These are phyloP conservation scores for Elaphomyces granulatus DNA, from an alignment of 495 filamentous ascomycete genomes.

Conservation along the genomic window DNA sequence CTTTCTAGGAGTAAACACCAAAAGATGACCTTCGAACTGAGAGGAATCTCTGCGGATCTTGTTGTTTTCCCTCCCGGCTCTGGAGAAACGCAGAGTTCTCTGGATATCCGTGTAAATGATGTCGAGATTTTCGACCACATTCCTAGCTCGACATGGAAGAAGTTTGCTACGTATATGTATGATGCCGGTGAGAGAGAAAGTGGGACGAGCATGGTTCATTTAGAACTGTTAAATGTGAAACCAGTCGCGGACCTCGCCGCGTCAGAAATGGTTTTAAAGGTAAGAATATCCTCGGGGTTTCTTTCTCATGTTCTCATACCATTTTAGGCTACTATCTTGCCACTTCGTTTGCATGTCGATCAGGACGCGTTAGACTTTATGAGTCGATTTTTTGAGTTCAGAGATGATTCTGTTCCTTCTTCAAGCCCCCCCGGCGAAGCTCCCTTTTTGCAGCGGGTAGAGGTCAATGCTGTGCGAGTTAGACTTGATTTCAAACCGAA, in stretches of 20 bases:
- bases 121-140: slow-evolving; percentile 90
- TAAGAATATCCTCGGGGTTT: slow-evolving; percentile 16
- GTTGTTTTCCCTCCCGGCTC: slow-evolving; percentile 65
- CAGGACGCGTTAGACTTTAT: slow-evolving; percentile 98
- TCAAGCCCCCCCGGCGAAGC: slow-evolving; percentile 47
- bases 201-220: slow-evolving; percentile 73
- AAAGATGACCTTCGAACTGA: slow-evolving; percentile 91
- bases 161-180: slow-evolving; percentile 86
- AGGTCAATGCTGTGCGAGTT: slow-evolving; percentile 69
- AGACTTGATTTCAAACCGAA: slow-evolving; percentile 97
- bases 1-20: slow-evolving; percentile 77
- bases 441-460: slow-evolving; percentile 81
- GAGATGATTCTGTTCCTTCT: slow-evolving; percentile 51
- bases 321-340: slow-evolving; percentile 57
- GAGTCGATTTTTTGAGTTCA: slow-evolving; percentile 94
- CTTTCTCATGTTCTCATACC: slow-evolving; percentile 7
- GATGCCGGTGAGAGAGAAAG: slow-evolving; percentile 75
- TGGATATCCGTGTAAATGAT: slow-evolving; percentile 69
- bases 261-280: slow-evolving; percentile 78
- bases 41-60: slow-evolving; percentile 70
- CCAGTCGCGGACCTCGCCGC: slow-evolving; percentile 73
- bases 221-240: slow-evolving; percentile 76
- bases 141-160: slow-evolving; percentile 94
- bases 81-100: slow-evolving; percentile 69
- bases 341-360: slow-evolving; percentile 86